phyloP scores from a whole-genome alignment of 331 rosid species.

The Arachis monticola region DNA sequence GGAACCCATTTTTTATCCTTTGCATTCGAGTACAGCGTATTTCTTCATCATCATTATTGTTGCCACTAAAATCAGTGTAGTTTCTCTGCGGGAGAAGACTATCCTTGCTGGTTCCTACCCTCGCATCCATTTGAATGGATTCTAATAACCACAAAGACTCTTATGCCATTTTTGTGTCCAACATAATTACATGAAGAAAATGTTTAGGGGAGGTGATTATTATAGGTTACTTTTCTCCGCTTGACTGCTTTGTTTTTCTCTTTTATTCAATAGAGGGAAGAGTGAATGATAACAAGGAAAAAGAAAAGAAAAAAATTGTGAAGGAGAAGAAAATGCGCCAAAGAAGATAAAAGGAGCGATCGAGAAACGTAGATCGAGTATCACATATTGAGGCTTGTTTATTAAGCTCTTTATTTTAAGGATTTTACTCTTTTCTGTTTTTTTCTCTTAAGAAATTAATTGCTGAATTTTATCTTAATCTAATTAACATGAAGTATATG shows the following conservation, averaged over 20 bases:
- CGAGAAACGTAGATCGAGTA: not conserved
- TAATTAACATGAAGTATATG: no score
- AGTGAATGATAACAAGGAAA: not conserved
- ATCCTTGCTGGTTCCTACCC: constrained; percentile 53
- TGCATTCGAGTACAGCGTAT: constrained; percentile 31
- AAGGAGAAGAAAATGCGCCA: not conserved
- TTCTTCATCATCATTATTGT: not conserved
- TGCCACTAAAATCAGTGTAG: constrained; percentile 37
- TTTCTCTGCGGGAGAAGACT: constrained; percentile 48
- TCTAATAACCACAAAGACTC: not conserved
- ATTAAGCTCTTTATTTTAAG: no score
- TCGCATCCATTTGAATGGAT: constrained; percentile 42
- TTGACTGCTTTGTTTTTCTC: not conserved
- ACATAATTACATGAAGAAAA: not conserved
- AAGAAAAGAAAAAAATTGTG: no score
- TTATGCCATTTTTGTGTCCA: not conserved
- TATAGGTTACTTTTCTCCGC: not conserved
- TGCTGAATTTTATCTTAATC: no score
- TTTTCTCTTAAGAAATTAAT: no score
- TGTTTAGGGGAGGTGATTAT: not conserved
- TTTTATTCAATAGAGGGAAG: not conserved
- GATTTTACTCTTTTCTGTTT: no score
- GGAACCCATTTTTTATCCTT: constrained; percentile 14
- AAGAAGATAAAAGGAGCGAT: not conserved
- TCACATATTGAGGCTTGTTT: no score